Percentiles rank a stretch among this genome's conserved stretches.
Conservation (phyloP, 2,329 filamentous ascomycete species). For the Alternaria brassicicola region DNA sequence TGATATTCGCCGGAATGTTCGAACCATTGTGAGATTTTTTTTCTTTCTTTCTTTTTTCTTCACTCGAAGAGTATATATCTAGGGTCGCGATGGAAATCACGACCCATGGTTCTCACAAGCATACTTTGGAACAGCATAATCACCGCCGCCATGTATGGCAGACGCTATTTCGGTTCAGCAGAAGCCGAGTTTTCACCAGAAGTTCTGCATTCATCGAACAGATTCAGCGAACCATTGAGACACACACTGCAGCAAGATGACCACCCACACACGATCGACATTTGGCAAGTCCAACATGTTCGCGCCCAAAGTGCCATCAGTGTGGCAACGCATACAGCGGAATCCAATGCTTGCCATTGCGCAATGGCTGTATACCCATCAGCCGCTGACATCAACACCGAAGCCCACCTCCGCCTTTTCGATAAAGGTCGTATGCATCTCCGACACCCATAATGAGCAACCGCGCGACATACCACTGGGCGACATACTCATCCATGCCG, state of each 20-base stretch:
- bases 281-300: background rate
- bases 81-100: too few relatives aligned
- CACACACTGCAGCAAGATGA: background rate
- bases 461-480: conserved; percentile 65
- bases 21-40: too few relatives aligned
- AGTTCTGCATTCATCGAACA: background rate
- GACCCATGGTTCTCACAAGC: background rate
- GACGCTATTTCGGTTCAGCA: background rate
- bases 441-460: conserved; percentile 74
- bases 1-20: too few relatives aligned
- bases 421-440: conserved; percentile 81
- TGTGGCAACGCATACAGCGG: background rate
- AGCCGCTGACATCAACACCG: background rate
- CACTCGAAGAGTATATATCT: too few relatives aligned
- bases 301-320: background rate
- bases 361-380: background rate
- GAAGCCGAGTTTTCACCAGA: background rate
- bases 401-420: background rate
- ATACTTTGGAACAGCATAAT: background rate
- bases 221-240: background rate
- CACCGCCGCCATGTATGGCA: too few relatives aligned
- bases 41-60: too few relatives aligned
- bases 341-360: background rate
- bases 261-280: background rate
- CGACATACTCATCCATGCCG: conserved; percentile 85